Conservation (phyloP, 2,329 filamentous ascomycete genomes). For the Coniella lustricola region DNA sequence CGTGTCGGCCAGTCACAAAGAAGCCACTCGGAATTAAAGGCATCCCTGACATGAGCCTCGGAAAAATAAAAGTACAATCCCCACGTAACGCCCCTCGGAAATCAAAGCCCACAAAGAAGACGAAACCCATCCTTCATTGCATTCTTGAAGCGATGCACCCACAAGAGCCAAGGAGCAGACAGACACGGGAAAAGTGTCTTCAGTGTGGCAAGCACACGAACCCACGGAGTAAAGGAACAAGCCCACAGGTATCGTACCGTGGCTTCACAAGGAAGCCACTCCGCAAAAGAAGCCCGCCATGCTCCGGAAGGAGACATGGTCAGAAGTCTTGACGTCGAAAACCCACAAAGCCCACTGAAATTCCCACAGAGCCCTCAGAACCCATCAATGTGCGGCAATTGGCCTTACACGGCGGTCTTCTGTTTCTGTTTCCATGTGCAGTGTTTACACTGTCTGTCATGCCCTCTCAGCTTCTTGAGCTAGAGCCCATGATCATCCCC, state of each 20-base stretch:
- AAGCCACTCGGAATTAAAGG: too few relatives aligned
- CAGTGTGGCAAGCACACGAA: conserved; percentile 19
- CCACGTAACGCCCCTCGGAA: conserved; percentile 18
- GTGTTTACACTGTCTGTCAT: conserved; percentile 4
- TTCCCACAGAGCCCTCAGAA: conserved; percentile 39
- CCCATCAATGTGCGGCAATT: conserved; percentile 32
- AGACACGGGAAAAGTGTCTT: conserved; percentile 13
- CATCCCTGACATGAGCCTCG: too few relatives aligned
- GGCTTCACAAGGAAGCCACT: conserved; percentile 26
- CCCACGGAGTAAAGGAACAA: conserved; percentile 30
- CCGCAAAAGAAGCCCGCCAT: conserved; percentile 30
- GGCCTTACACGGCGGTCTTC: conserved; percentile 56
- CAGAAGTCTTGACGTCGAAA: conserved; percentile 45
- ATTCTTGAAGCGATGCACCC: conserved; percentile 8
- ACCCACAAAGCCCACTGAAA: conserved; percentile 49
- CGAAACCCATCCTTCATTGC: conserved; percentile 23
- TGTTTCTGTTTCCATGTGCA: conserved; percentile 47
- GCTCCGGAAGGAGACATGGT: conserved; percentile 27
- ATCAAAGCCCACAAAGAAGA: conserved; percentile 19
- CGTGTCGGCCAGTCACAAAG: background rate
- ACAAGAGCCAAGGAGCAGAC: conserved; percentile 26
- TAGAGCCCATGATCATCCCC: background rate
- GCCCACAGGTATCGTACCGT: conserved; percentile 49
- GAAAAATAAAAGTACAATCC: too few relatives aligned
- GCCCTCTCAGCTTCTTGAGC: background rate